These are phyloP conservation scores for Curvularia sp. DNA, from an alignment of 2,329 filamentous ascomycete species.

Conservation along the genomic window DNA sequence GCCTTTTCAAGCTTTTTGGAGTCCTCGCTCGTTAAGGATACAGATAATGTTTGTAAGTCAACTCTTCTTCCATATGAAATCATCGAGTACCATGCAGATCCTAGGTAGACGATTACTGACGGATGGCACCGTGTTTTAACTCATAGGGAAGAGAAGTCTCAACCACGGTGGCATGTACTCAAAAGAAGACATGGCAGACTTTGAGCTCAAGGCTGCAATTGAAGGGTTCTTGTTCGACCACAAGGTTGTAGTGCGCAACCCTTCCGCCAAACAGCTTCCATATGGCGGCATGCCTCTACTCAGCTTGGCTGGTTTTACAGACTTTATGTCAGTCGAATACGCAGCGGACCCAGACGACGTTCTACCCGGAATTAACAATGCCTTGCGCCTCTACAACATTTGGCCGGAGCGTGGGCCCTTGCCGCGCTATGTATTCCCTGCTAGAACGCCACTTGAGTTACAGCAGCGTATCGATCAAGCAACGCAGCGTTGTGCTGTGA, in stretches of 20 bases:
- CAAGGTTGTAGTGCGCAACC: conserved; percentile 7
- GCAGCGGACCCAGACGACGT: conserved; percentile 3
- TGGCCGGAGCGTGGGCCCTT: conserved; percentile 8
- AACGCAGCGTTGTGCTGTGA: conserved; percentile 2
- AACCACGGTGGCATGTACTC: conserved; percentile 1
- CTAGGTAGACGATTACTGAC: background rate
- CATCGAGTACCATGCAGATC: background rate
- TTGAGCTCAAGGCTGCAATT: conserved; percentile 3
- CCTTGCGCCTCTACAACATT: conserved; percentile 2
- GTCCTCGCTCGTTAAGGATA: background rate
- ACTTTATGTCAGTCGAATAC: conserved; percentile 4
- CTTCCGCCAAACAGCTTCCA: background rate
- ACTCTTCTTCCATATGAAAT: background rate
- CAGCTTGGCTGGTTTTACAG: conserved; percentile 4
- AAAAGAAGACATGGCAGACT: conserved; percentile 10
- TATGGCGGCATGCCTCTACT: conserved; percentile 9
- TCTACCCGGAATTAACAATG: conserved; percentile 4
- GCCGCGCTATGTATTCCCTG: conserved; percentile 2
- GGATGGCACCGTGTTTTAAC: background rate
- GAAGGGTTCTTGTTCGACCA: conserved; percentile 10
- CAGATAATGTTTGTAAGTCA: conserved; percentile 4
- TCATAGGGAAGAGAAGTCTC: conserved; percentile 5
- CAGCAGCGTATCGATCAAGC: conserved; percentile 8
- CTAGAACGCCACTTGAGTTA: background rate
- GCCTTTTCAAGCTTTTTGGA: conserved; percentile 4